Evolutionary conservation across 306 rosid species (phyloP), one percentile per base, ranked within the genome.

Genomic region (Castanea crenata): DNA sequence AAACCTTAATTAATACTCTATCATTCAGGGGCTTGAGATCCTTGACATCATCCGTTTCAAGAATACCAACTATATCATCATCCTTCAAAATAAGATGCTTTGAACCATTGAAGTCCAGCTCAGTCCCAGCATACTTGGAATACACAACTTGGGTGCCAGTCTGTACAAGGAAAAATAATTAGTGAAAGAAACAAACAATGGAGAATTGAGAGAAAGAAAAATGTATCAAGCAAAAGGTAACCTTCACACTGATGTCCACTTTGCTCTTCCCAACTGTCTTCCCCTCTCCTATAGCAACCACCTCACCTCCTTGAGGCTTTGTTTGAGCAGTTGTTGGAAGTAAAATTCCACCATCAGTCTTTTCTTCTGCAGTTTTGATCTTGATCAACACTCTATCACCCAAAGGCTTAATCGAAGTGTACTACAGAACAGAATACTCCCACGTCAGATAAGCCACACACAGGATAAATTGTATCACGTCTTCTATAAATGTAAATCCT

Each of bases 301-400:
- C 99, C 85, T 93, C 99, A 69, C 99, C 99, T 19, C 94, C 99
- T 81, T 96, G 99, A 46, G 99, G 98, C 82, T 90, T 96, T 12
- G 92, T 63, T 84, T 93, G 98, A 78, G 98, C 97, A 49, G 90
- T 76, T 61, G 97, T 25, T 21, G 99, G 98, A 76, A 96, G 96
- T 54, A 96, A 76, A 76, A 96, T 90, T 35, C 99, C 99, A 51
- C 98, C 94, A 3, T 55, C 74, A 15, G 87, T 90, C 81, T 88
- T 91, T 86, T 96, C 97, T 68, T 96, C 97, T 0, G 90, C 84
- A 0, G 81, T 87, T 85, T 90, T 90, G 68, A 91, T 80, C 88
- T 88, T 96, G 61, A 96, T 91, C 61, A 96, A 92, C 35, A 96
- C 99, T 86, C 98, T 87, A 56, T 96, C 98, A 4, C 99, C 98